Evolutionary conservation across 306 rosid genomes (phyloP), one percentile per base, ranked within the genome.

Genomic region (Rubus parviflorus): DNA sequence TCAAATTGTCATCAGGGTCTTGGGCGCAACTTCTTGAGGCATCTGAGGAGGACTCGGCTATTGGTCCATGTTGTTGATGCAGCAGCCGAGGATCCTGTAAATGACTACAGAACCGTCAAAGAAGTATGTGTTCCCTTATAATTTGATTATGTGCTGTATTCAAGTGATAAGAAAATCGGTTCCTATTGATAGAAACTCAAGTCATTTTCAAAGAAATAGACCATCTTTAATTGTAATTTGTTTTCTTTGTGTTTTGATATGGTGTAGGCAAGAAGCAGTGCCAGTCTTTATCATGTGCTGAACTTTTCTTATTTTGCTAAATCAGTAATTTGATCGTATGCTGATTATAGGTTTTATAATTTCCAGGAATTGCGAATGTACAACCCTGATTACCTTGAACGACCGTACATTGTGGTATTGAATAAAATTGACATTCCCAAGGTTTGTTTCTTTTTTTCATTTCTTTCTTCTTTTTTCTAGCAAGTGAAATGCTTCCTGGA

Each of bases 21-120:
- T 72, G 99, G 99, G 56, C 97, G 98, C 68, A 91, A 96, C 88
- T 96, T 96, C 74, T 81, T 89, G 83, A 88, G 99, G 81, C 99
- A 96, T 80, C 86, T 95, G 74, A 87, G 99, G 84, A 88, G 99
- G 88, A 96, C 99, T 23, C 88, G 94, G 51, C 80, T 90, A 17
- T 76, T 95, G 80, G 99, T 96, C 81, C 99, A 92, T 88, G 93
- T 92, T 82, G 91, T 95, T 81, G 99, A 96, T 80, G 97, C 97
- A 52, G 88, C 99, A 70, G 77, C 97, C 3, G 94, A 87, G 83
- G 82, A 89, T 83, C 98, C 99, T 75, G 68, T 86, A 51, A 84
- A 86, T 82, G 99, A 95, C 83, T 95, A 95, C 70, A 88, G 77
- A 84, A 95, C 99, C 16, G 97, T 95, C 64, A 89, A 92, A 89